Base-by-base conservation (phyloP, 345 rosid genomes). In the Microthlaspi erraticum region DNA sequence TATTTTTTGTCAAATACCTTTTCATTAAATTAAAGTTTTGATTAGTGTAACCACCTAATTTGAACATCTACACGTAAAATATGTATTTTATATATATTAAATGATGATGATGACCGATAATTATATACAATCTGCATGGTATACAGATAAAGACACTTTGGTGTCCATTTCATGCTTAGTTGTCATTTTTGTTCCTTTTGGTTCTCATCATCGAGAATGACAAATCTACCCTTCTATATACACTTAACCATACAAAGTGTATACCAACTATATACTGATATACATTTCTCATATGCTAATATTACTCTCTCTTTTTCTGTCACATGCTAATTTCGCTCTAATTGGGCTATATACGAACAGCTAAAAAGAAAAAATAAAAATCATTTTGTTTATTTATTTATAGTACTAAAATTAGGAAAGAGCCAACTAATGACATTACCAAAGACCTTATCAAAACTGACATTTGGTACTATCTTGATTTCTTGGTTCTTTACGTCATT, bases 11-110 rank as follows among this genome's bases (percentile, higher is more conserved):
- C 65, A 38, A 72, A 58, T 10, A 34, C 19, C 54, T 66, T 73
- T 73, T 49, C 42, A 74, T 59, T 42, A 59, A 61, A 12, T 60
- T 61, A 75, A 75, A 44, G 56, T 43, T 64, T 60, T 53, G 69
- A 60, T 75, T 43, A 75, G 74, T 75, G 78, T 75, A 68, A 68
- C 69, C 68, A 59, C 77, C 69, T 67, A 60, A 67, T 60, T 14
- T 59, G 46, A 52, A 41, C 49, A 60, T 42, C 16, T 60, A 57
- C 56, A 57, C 66, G 66, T 29, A 42, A 65, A 39, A 50, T 52
- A 53, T 60, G 6, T 52, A 36, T 42, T 19, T 20, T 20, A 1
- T 20, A 20, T 19, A 26, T 66, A 58, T 39, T 51, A 33, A 59
- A 11, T 64, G 46, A 12, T 74, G 49, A 68, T 37, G 46, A 5